Conservation (phyloP, 805 yeast species). For the Yarrowia porcina region DNA sequence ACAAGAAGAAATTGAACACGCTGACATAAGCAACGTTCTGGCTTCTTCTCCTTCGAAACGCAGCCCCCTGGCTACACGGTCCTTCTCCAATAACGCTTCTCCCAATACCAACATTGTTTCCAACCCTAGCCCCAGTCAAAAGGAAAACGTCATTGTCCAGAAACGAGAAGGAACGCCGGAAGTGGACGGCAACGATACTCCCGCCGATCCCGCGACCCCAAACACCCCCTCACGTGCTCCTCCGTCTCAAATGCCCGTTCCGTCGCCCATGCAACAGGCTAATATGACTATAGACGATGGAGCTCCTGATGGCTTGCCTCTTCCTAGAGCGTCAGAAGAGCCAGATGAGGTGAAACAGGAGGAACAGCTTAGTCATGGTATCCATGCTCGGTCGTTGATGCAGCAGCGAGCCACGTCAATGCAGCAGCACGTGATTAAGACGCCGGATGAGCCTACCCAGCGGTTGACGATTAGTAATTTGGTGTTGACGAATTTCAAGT, state of each 20-base stretch:
- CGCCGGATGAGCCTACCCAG: constrained; percentile 28
- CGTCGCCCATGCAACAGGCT: constrained; percentile 13
- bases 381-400: constrained; percentile 14
- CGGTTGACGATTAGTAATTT: constrained; percentile 74
- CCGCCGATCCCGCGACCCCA: neutral
- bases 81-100: neutral
- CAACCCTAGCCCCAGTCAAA: constrained; percentile 3
- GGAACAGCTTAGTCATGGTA: constrained; percentile 14
- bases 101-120: neutral
- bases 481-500: constrained; percentile 81
- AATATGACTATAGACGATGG: neutral
- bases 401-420: constrained; percentile 20
- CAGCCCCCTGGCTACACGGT: neutral
- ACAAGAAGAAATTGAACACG: neutral
- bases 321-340: neutral
- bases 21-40: neutral
- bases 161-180: neutral
- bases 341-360: neutral
- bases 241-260: neutral
- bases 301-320: neutral
- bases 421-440: constrained; percentile 18
- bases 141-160: constrained; percentile 4
- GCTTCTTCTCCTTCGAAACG: neutral
- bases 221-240: neutral
- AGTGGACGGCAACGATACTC: neutral